Base-by-base conservation (phyloP, 257 asterid species). In the Primulina huaijiensis region DNA sequence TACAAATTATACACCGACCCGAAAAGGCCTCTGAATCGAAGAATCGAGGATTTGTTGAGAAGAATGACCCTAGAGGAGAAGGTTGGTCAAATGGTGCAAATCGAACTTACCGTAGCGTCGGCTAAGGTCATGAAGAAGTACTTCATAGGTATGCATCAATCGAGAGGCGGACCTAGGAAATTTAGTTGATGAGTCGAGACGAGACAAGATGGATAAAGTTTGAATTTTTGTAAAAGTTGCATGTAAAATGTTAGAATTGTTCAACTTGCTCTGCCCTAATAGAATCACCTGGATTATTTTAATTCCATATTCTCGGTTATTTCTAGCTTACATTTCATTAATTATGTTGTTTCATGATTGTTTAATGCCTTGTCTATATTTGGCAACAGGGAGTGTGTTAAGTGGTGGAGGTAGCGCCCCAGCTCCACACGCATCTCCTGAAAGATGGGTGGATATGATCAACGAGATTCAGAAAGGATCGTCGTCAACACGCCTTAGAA, bases 341-440 rank as follows among this genome's bases (percentile, higher is more conserved):
- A 12, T 12, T 6, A 20, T 20, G n/a, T 6, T 53, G n/a, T 60
- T 4, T 74, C 10, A 30, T 60, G 11, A 20, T 27, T 64, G 25
- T 8, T 4, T 46, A 46, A 16, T 37, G 25, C 10, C 11, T 31
- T 20, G 25, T 12, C 7, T 30, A 23, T 53, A 43, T 16, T 16
- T 16, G 20, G 11, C 35, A 34, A 31, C 80, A 89, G 96, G 96
- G 76, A 89, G 96, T 69, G 77, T 85, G 31, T 65, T 85, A 81
- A 84, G 96, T 62, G 90, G 96, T 0, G 92, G 95, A 77, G 96
- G 96, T 1, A 87, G 90, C 75, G 92, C 82, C 17, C 96, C 96
- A 9, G 88, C 84, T 1, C 83, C 82, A 23, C 56, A 70, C 65
- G 92, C 90, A 0, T 62, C 90, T 2, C 82, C 92, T 0, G 77